Conservation (phyloP, 2,329 filamentous ascomycete species). For the Boeremia lycopersici region DNA sequence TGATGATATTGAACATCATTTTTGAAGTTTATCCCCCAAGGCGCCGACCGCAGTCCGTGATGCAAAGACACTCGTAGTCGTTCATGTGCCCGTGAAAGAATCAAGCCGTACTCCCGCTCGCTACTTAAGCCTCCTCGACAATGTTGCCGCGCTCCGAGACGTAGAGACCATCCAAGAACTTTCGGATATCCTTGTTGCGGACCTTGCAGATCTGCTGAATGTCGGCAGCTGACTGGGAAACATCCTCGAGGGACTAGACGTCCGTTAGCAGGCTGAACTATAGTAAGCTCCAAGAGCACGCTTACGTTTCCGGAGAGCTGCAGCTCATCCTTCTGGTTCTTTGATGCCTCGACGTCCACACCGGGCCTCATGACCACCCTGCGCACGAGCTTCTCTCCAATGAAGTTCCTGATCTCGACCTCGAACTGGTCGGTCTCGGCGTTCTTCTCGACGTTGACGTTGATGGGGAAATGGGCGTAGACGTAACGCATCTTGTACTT, state of each 20-base stretch:
- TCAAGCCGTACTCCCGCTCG: slow-evolving; percentile 40
- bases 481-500: slow-evolving; percentile 99
- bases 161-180: slow-evolving; percentile 99
- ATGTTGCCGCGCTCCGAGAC: slow-evolving; percentile 99
- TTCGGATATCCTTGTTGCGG: slow-evolving; percentile 99
- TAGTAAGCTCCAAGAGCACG: not conserved
- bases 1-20: slow-evolving; percentile 48
- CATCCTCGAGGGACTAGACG: slow-evolving; percentile 77
- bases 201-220: slow-evolving; percentile 99
- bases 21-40: slow-evolving; percentile 47
- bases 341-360: slow-evolving; percentile 88
- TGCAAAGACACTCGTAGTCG: slow-evolving; percentile 50
- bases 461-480: slow-evolving; percentile 99
- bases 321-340: slow-evolving; percentile 97
- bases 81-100: slow-evolving; percentile 50
- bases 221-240: slow-evolving; percentile 97
- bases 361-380: slow-evolving; percentile 85
- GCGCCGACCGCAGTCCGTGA: slow-evolving; percentile 47
- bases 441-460: slow-evolving; percentile 99
- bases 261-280: slow-evolving; percentile 25
- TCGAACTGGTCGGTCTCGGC: slow-evolving; percentile 83
- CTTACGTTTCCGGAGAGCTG: slow-evolving; percentile 79
- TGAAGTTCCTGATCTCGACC: slow-evolving; percentile 89
- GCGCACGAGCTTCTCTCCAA: slow-evolving; percentile 96
- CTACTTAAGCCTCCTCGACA: slow-evolving; percentile 62